These are phyloP conservation scores for Otatea glauca DNA, from an alignment of 176 grass and related monocot species.

Conservation along the genomic window DNA sequence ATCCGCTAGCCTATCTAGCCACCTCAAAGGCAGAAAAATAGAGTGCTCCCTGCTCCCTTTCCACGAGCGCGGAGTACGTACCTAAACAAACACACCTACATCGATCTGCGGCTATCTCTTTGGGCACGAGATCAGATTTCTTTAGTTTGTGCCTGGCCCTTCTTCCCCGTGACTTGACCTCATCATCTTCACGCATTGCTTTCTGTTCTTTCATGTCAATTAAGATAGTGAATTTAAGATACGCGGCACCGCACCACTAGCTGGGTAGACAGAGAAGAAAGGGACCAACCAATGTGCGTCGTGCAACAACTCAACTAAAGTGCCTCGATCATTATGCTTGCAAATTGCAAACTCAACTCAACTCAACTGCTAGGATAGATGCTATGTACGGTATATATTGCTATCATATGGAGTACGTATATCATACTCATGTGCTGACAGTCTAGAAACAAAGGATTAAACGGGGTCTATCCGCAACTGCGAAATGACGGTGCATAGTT, in stretches of 20 bases:
- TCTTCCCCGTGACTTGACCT: neutral
- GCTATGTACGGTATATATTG: neutral
- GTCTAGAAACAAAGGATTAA: too few relatives aligned
- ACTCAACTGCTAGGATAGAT: neutral
- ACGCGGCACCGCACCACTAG: too few relatives aligned
- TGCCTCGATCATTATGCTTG: neutral
- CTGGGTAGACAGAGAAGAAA: neutral
- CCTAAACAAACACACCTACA: neutral
- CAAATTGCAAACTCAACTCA: neutral
- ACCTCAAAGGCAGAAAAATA: neutral
- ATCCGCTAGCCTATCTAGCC: slow-evolving; percentile 10
- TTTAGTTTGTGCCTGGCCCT: neutral
- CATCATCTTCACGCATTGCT: neutral
- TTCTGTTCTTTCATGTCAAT: neutral
- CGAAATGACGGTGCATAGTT: neutral
- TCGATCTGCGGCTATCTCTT: neutral
- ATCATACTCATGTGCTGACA: neutral
- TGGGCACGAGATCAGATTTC: neutral
- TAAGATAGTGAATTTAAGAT: too few relatives aligned
- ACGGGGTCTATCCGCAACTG: neutral
- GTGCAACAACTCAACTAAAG: neutral
- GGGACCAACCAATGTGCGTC: neutral
- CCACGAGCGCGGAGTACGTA: neutral
- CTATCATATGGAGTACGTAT: neutral
- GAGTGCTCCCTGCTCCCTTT: neutral